A percentile compares a stretch with the other conserved stretches of the same genome.
Evolutionary conservation across 2,329 filamentous ascomycete species (phyloP).

Genomic region (Plenodomus biglobosus): DNA sequence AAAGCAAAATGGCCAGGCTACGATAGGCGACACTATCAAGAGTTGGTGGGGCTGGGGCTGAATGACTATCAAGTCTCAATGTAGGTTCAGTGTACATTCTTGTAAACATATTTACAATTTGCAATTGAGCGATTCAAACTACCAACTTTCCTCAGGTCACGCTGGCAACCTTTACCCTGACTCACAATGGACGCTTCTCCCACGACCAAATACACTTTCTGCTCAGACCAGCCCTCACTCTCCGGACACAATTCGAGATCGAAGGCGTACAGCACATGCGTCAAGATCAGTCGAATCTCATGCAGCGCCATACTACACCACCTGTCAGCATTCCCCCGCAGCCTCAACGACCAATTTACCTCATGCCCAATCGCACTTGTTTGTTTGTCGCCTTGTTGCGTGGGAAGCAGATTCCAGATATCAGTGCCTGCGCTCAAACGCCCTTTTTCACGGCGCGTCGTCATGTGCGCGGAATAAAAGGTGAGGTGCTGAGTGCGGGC

Average conservation of each 20-base stretch:
- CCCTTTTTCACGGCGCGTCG: too few species aligned
- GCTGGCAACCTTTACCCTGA: slow-evolving; percentile 7
- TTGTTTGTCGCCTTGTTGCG: too few species aligned
- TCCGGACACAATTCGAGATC: slow-evolving; percentile 10
- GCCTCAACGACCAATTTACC: too few species aligned
- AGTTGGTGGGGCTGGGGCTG: slow-evolving; percentile 41
- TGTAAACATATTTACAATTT: slow-evolving; percentile 7
- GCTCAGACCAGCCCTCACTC: slow-evolving; percentile 21
- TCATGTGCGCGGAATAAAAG: too few species aligned
- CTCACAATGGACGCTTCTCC: slow-evolving; percentile 26
- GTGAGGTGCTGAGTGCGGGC: too few species aligned
- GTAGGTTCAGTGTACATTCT: slow-evolving; percentile 10
- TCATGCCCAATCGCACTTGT: too few species aligned
- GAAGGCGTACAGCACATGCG: slow-evolving; percentile 18
- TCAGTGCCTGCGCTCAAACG: too few species aligned
- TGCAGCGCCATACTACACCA: slow-evolving; percentile 23
- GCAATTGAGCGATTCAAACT: background rate
- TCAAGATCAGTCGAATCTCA: slow-evolving; percentile 24
- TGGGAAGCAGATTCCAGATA: too few species aligned
- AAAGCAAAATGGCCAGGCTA: slow-evolving; percentile 39
- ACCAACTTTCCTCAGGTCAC: background rate
- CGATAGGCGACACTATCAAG: slow-evolving; percentile 44
- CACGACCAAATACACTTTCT: slow-evolving; percentile 37
- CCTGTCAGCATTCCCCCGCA: too few species aligned
- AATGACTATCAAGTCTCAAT: slow-evolving; percentile 4